These are phyloP conservation scores for Suhomyces faveliae DNA, from an alignment of 805 yeast genomes.

Conservation along the genomic window DNA sequence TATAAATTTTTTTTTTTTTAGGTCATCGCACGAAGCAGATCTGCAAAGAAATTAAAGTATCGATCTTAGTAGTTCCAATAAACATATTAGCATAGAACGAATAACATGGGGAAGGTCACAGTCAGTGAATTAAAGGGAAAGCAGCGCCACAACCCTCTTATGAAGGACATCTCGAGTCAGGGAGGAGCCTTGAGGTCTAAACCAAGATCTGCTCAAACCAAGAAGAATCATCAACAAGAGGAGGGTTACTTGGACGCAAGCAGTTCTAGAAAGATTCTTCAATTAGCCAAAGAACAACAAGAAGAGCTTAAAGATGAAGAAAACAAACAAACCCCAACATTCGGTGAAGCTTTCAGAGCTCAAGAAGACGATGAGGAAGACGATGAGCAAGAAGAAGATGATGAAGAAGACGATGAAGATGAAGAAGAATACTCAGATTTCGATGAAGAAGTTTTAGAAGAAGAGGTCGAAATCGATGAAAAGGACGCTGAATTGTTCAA, in stretches of 20 bases:
- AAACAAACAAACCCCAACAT: constrained; percentile 35
- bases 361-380: constrained; percentile 20
- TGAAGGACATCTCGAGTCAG: constrained; percentile 72
- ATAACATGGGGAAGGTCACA: constrained; percentile 63
- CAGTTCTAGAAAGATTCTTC: constrained; percentile 79
- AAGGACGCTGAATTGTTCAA: constrained; percentile 85
- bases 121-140: constrained; percentile 51
- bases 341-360: constrained; percentile 22
- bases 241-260: constrained; percentile 77
- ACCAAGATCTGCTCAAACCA: constrained; percentile 28
- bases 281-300: constrained; percentile 90
- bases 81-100: not conserved
- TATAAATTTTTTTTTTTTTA: constrained; percentile 3
- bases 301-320: constrained; percentile 76
- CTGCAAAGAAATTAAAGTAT: not conserved
- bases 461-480: constrained; percentile 67
- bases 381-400: constrained; percentile 27
- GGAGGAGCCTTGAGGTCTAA: constrained; percentile 63
- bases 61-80: not conserved
- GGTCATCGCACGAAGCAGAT: constrained; percentile 7
- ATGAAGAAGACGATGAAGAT: constrained; percentile 41
- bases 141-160: constrained; percentile 78
- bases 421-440: constrained; percentile 57
- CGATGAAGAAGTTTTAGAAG: constrained; percentile 52
- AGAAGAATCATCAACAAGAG: constrained; percentile 45